Evolutionary conservation across 2,329 filamentous ascomycete genomes (phyloP).

Genomic region (Colletotrichum tamarilloi): DNA sequence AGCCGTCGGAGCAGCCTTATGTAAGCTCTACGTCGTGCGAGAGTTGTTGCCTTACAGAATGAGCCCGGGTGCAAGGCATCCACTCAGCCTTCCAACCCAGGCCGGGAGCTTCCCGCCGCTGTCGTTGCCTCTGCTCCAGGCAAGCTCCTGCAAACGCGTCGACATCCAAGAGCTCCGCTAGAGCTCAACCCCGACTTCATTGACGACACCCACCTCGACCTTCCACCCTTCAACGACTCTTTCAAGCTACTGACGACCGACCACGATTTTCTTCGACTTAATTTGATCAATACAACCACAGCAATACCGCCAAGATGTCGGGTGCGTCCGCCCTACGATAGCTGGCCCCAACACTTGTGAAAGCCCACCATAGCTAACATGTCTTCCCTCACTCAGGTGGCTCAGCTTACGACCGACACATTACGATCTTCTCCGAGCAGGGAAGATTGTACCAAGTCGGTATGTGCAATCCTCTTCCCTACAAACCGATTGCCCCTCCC

Average conservation of each 20-base stretch:
- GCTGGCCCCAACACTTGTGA: conserved; percentile 30
- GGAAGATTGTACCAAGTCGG: conserved; percentile 99
- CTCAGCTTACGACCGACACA: conserved; percentile 97
- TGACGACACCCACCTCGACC: conserved; percentile 34
- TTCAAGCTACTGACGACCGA: conserved; percentile 25
- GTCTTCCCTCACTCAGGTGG: conserved; percentile 64
- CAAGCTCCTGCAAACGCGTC: conserved; percentile 62
- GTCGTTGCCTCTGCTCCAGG: conserved; percentile 50
- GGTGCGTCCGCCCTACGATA: conserved; percentile 50
- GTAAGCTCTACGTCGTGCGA: conserved; percentile 6
- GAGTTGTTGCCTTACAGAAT: conserved; percentile 46
- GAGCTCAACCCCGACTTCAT: conserved; percentile 37
- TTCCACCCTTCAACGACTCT: conserved; percentile 38
- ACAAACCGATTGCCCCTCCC: conserved; percentile 29
- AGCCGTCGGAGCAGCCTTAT: not conserved
- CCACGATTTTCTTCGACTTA: conserved; percentile 37
- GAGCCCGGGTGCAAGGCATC: conserved; percentile 41
- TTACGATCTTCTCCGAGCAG: conserved; percentile 99
- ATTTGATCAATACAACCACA: not conserved
- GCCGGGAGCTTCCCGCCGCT: conserved; percentile 40
- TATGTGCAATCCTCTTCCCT: conserved; percentile 62
- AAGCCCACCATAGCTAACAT: conserved; percentile 42
- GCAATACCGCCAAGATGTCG: conserved; percentile 59
- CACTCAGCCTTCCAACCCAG: conserved; percentile 45
- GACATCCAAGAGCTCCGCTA: conserved; percentile 34